Base-by-base conservation (phyloP, 805 yeast species). In the Wickerhamomyces canadensis region DNA sequence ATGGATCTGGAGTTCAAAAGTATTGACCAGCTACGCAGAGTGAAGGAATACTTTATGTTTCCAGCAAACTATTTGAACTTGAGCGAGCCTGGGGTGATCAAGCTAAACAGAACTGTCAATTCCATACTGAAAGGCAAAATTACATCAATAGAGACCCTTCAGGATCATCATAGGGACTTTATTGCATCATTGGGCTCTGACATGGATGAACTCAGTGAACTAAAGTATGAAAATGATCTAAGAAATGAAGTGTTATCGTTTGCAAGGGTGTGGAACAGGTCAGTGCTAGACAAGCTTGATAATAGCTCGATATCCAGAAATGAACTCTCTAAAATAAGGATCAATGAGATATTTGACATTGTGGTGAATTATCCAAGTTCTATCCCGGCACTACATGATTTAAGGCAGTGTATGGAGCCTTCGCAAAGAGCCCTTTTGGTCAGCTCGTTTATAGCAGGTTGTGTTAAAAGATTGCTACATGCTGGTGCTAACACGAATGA, bases 401-500 rank as follows among this genome's bases (percentile, higher is more conserved):
- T 85, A 16, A 69, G 73, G 39, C 57, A 55, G 23, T 77, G 84
- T 41, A 49, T 83, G 31, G 60, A 52, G 23, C 65, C 68, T 11
- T 61, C 67, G 1, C 83, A 80, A 38, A 60, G 88, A 39, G 57
- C 74, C 3, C 54, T 57, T 8, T 56, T 81, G 5, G 83, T 81
- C 3, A 60, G 61, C 11, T 53, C 58, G 0, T 84, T 82, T 44
- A 72, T 70, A 7, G 42, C 48, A 0, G 49, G 61, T 2, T 74
- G 83, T 38, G 54, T 64, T 17, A 52, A 48, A 24, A 55, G 70
- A 24, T 54, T 88, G 10, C 63, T 89, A 16, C 93, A 86, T 49
- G 82, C 95, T 4, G 95, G 96, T 16, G 73, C 83, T 1, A 78
- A 83, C 47, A 91, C 98, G 0, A 69, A 71, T 5, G 85, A 80